Evolutionary conservation across 2,329 filamentous ascomycete species (phyloP).

Genomic region (Aspergillus sp.): DNA sequence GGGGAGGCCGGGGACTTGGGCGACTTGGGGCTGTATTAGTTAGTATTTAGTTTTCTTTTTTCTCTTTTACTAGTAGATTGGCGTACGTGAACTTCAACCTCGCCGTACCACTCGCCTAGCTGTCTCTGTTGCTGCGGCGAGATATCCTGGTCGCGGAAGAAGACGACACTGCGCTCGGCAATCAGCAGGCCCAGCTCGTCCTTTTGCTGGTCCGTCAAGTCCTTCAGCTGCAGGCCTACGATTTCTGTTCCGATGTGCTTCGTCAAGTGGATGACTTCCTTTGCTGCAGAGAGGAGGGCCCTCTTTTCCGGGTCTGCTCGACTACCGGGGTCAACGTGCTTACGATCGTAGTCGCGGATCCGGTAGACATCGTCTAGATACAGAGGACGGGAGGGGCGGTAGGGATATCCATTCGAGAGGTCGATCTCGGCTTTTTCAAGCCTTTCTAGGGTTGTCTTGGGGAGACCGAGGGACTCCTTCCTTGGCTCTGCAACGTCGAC

Average conservation of each 20-base stretch:
- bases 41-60: too few relatives aligned
- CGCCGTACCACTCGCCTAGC: constrained; percentile 64
- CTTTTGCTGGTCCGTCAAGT: constrained; percentile 58
- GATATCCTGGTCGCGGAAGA: constrained; percentile 63
- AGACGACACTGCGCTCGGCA: constrained; percentile 65
- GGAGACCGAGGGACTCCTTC: constrained; percentile 66
- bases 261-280: constrained; percentile 63
- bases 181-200: constrained; percentile 64
- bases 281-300: constrained; percentile 56
- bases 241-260: constrained; percentile 65
- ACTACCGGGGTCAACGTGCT: constrained; percentile 61
- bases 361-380: constrained; percentile 69
- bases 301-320: constrained; percentile 67
- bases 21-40: constrained; percentile 61
- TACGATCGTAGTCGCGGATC: constrained; percentile 59
- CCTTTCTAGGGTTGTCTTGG: constrained; percentile 56
- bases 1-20: constrained; percentile 66
- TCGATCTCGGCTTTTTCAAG: constrained; percentile 69
- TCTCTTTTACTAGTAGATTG: too few relatives aligned
- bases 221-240: constrained; percentile 62
- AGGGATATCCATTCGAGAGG: constrained; percentile 69
- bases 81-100: constrained; percentile 67
- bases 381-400: constrained; percentile 65
- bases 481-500: constrained; percentile 61
- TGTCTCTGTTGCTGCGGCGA: constrained; percentile 62